phyloP scores from a whole-genome alignment of 371 early-diverging fungal species.

The Apophysomyces ossiformis region DNA sequence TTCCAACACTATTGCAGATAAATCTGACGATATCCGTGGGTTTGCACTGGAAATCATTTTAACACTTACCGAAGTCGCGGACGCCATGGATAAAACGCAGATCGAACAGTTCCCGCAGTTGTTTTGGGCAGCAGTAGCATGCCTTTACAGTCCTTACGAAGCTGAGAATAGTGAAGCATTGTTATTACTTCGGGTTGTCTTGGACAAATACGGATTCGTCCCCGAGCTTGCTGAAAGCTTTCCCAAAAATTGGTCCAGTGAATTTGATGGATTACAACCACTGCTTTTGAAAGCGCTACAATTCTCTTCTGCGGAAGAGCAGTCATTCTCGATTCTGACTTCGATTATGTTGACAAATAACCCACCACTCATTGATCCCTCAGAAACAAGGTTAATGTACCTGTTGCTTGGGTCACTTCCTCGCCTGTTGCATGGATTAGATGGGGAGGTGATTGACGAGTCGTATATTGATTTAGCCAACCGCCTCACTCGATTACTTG shows the following conservation, averaged over 20 bases:
- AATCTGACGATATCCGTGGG: conserved; percentile 80
- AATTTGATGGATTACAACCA: conserved; percentile 78
- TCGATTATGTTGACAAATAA: conserved; percentile 58
- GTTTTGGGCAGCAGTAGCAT: conserved; percentile 84
- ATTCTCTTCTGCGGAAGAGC: conserved; percentile 64
- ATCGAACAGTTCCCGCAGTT: conserved; percentile 77
- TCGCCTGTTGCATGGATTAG: conserved; percentile 68
- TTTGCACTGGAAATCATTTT: conserved; percentile 87
- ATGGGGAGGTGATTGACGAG: conserved; percentile 28
- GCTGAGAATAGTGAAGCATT: conserved; percentile 78
- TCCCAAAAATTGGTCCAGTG: conserved; percentile 78
- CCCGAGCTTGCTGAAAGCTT: conserved; percentile 51
- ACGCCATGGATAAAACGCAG: conserved; percentile 57
- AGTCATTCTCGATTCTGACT: conserved; percentile 38
- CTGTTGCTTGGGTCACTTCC: conserved; percentile 74
- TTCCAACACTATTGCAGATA: conserved; percentile 85
- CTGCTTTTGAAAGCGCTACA: conserved; percentile 77
- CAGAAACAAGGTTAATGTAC: conserved; percentile 64
- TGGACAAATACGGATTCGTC: conserved; percentile 47
- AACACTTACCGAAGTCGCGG: conserved; percentile 72
- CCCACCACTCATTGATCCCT: conserved; percentile 69
- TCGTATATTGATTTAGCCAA: conserved; percentile 45
- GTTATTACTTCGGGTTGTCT: conserved; percentile 63
- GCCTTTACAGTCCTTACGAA: conserved; percentile 77
- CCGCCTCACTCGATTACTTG: conserved; percentile 57